Conservation (phyloP, 352 stramenopile species). For the Albugo laibachii region DNA sequence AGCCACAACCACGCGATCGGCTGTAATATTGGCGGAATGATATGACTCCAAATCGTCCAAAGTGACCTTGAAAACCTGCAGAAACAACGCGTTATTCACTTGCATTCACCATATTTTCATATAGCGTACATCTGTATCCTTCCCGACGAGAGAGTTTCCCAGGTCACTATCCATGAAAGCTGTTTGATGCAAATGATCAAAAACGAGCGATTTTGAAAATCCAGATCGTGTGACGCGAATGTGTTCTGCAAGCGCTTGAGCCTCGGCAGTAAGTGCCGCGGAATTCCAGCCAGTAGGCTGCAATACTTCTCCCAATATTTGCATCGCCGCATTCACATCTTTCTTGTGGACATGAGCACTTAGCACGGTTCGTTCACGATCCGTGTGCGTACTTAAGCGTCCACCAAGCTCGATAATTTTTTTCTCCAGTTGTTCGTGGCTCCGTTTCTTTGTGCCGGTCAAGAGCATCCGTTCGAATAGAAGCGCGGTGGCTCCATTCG, state of each 20-base stretch:
- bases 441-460: constrained; percentile 95
- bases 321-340: constrained; percentile 91
- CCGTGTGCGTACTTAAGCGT: constrained; percentile 98
- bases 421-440: constrained; percentile 94
- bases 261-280: constrained; percentile 90
- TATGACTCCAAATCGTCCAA: constrained; percentile 93
- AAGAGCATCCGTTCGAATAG: constrained; percentile 99
- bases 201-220: constrained; percentile 94
- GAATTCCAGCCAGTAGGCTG: constrained; percentile 95
- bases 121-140: constrained; percentile 92
- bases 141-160: constrained; percentile 95
- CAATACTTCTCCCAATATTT: constrained; percentile 99
- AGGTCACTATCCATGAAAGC: constrained; percentile 95
- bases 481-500: constrained; percentile 95
- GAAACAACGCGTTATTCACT: neutral
- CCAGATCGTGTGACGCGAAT: constrained; percentile 99
- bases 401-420: constrained; percentile 99
- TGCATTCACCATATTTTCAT: neutral
- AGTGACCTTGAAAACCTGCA: constrained; percentile 80
- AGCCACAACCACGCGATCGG: constrained; percentile 95
- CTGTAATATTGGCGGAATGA: constrained; percentile 98
- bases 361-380: constrained; percentile 99
- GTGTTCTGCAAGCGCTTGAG: constrained; percentile 97
- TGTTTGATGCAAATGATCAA: constrained; percentile 98
- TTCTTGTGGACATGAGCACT: constrained; percentile 99